Base-by-base conservation (phyloP, 148 eudicot genomes). In the Cornus controversa region DNA sequence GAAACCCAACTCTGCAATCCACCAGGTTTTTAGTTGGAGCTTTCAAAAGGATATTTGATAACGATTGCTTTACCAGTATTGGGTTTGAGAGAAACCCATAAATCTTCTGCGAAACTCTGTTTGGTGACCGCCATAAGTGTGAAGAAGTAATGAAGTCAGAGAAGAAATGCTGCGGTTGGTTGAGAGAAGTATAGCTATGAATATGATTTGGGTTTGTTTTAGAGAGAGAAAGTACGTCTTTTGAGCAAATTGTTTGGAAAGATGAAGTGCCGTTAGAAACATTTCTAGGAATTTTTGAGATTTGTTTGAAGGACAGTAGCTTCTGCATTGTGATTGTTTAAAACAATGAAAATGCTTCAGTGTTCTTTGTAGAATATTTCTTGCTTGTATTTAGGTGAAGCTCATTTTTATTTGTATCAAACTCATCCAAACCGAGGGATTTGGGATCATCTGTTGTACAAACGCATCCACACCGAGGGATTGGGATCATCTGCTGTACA, bases 271-370 rank as follows among this genome's bases (percentile, higher is more conserved):
- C 45, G n/a, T 13, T 6, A 6, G n/a, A 67, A 1, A 23, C 85
- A 63, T 87, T 79, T 67, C 16, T 78, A 68, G 80, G 65, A 22
- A 77, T 77, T 79, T 85, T 57, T 2, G 92, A 75, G 77, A 80
- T 70, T 45, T 65, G 64, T 71, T 85, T 89, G 69, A 85, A 68
- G 68, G 73, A 79, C 53, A 82, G 23, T 0, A 79, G 83, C 57
- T 85, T 86, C 82, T 79, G 88, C 91, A 90, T 87, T 84, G 80
- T 78, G 53, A 14, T 5, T 45, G 36, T 67, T 27, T 40, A 22
- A 60, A 60, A 6, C 25, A 18, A 11, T 50, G 57, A 50, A 50
- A 47, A 6, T 36, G 37, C 2, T 36, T 36, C 37, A 36, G 37
- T 36, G 4, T 2, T 50, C 5, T 50, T 50, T 50, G 57, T 50